Conservation (phyloP, 176 grass and related monocot genomes). For the Tillandsia fasciculata region DNA sequence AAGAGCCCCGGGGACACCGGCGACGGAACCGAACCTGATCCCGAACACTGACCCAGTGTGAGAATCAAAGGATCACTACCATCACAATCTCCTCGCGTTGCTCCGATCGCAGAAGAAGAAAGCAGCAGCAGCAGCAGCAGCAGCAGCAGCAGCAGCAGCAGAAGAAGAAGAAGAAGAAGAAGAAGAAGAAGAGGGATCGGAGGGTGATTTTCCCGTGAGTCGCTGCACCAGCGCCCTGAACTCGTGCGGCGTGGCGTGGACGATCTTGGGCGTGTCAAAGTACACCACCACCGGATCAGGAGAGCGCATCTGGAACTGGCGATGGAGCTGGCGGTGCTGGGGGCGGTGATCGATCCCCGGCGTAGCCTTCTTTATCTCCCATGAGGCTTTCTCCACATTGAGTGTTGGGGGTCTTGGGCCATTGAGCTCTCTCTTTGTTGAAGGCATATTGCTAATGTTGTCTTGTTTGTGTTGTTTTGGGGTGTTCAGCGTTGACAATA, state of each 20-base stretch:
- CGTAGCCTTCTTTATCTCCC: conserved; percentile 2
- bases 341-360: neutral
- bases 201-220: conserved; percentile 22
- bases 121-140: neutral
- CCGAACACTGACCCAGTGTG: conserved; percentile 7
- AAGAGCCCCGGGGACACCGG: neutral
- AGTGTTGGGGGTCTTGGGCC: conserved; percentile 9
- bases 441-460: neutral
- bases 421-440: conserved; percentile 5
- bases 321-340: neutral
- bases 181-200: neutral
- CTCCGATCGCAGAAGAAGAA: no score
- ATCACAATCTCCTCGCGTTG: neutral
- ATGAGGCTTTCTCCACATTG: neutral
- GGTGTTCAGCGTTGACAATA: no score
- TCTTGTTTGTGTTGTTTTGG: neutral
- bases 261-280: conserved; percentile 24
- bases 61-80: conserved; percentile 12
- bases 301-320: neutral
- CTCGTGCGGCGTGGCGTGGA: conserved; percentile 34
- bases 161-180: neutral
- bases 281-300: conserved; percentile 15
- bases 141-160: no score
- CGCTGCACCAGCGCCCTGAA: conserved; percentile 41
- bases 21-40: neutral